phyloP scores from a whole-genome alignment of 2,329 filamentous ascomycete genomes.

The Aspergillus eucalypticola region DNA sequence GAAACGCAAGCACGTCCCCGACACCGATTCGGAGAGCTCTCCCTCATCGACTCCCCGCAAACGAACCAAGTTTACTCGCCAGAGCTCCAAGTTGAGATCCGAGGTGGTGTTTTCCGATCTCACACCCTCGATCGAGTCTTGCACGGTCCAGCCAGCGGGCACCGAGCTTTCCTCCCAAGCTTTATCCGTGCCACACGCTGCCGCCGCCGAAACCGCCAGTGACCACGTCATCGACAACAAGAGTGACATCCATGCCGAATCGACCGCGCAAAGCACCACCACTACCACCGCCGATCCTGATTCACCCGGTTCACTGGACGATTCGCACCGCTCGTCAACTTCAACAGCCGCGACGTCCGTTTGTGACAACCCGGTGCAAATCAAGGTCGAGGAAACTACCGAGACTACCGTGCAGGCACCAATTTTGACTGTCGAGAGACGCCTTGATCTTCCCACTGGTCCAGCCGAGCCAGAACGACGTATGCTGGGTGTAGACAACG shows the following conservation, averaged over 20 bases:
- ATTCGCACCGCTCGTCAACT: conserved; percentile 35
- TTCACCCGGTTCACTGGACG: conserved; percentile 31
- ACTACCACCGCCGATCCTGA: conserved; percentile 24
- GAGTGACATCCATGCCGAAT: conserved; percentile 9
- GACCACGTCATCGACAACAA: neutral
- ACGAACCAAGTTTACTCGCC: conserved; percentile 34
- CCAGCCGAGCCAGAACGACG: conserved; percentile 12
- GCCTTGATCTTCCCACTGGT: conserved; percentile 11
- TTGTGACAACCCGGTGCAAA: conserved; percentile 24
- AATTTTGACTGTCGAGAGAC: neutral
- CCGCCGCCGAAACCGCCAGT: neutral
- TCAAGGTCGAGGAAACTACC: conserved; percentile 24
- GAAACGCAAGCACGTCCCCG: conserved; percentile 32
- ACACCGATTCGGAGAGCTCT: conserved; percentile 30
- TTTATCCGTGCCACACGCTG: neutral
- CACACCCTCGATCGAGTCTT: conserved; percentile 24
- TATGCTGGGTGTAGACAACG: conserved; percentile 22
- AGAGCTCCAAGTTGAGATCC: conserved; percentile 39
- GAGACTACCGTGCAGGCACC: conserved; percentile 11
- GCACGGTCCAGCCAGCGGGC: conserved; percentile 12
- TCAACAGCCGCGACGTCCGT: conserved; percentile 43
- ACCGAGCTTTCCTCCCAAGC: neutral
- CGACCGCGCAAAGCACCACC: conserved; percentile 13
- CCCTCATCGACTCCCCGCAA: conserved; percentile 34
- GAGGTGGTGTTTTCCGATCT: conserved; percentile 38